phyloP scores from a whole-genome alignment of 2,329 filamentous ascomycete species.

The Monilinia polystroma region DNA sequence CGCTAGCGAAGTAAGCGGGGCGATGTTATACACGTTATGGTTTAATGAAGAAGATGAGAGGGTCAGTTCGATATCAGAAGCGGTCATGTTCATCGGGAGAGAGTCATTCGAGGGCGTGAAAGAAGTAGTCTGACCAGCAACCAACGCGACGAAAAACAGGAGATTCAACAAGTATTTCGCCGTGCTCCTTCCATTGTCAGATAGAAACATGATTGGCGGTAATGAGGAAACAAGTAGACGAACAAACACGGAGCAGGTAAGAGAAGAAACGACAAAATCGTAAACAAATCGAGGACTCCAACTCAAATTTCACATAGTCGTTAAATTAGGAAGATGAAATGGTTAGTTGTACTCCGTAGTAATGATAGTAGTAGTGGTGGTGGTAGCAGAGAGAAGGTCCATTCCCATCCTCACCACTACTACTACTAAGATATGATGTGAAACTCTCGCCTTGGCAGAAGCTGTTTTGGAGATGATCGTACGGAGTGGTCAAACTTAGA shows the following conservation, averaged over 20 bases:
- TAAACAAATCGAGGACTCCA: not conserved
- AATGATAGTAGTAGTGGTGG: not conserved
- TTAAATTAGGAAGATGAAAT: not conserved
- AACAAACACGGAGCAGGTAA: conserved; percentile 7
- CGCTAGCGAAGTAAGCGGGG: conserved; percentile 33
- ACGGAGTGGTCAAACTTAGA: not conserved
- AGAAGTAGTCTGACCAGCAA: conserved; percentile 29
- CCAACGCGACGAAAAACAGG: conserved; percentile 28
- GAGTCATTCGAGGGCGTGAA: conserved; percentile 34
- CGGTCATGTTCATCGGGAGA: conserved; percentile 28
- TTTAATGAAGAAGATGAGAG: conserved; percentile 23
- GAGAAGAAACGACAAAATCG: not conserved
- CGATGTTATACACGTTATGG: conserved; percentile 30
- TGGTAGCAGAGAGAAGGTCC: not conserved
- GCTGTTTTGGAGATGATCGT: conserved; percentile 3
- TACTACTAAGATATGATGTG: not conserved
- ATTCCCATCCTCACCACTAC: conserved; percentile 12
- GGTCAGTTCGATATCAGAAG: conserved; percentile 26
- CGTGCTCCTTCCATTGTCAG: conserved; percentile 34
- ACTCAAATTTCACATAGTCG: conserved; percentile 13
- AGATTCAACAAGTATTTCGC: conserved; percentile 27
- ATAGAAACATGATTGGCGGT: conserved; percentile 32
- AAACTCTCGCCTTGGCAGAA: conserved; percentile 14
- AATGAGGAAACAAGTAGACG: conserved; percentile 9
- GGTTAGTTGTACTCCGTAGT: not conserved